Conservation (phyloP, 1,284 basidiomycete genomes). For the Pyrrhoderma noxium region DNA sequence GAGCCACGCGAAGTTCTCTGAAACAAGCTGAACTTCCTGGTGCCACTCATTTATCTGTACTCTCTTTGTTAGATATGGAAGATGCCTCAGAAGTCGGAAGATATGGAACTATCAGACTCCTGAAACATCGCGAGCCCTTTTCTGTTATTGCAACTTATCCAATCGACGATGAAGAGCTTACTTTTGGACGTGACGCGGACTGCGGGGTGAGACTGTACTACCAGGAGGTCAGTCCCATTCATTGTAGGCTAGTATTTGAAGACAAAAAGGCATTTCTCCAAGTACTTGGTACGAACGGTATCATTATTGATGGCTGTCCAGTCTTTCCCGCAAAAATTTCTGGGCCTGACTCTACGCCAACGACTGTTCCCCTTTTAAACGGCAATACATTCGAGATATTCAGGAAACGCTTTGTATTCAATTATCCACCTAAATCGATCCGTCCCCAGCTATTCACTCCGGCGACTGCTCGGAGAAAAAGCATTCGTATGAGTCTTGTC, state of each 20-base stretch:
- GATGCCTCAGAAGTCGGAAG: constrained; percentile 47
- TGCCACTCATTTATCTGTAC: no score
- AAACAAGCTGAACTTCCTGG: no score
- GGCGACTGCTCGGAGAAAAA: constrained; percentile 30
- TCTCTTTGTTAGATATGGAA: constrained; percentile 21
- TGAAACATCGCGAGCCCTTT: constrained; percentile 42
- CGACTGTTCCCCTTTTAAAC: constrained; percentile 53
- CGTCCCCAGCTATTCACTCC: constrained; percentile 48
- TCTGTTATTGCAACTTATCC: constrained; percentile 55
- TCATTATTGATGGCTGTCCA: constrained; percentile 52
- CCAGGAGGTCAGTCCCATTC: constrained; percentile 47
- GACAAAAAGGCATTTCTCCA: constrained; percentile 61
- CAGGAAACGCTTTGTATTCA: constrained; percentile 59
- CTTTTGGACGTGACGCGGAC: constrained; percentile 54
- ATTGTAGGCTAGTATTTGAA: constrained; percentile 61
- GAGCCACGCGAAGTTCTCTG: no score
- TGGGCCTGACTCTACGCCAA: constrained; percentile 16
- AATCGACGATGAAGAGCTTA: constrained; percentile 58
- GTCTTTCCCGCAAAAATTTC: constrained; percentile 38
- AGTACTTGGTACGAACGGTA: constrained; percentile 49
- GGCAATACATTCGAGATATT: constrained; percentile 60
- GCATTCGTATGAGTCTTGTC: constrained; percentile 66
- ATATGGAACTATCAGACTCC: constrained; percentile 52
- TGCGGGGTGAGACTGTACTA: constrained; percentile 67
- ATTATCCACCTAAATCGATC: constrained; percentile 67